Conservation (phyloP, 495 filamentous ascomycete species). For the Aspergillus sclerotiicarbonarius region DNA sequence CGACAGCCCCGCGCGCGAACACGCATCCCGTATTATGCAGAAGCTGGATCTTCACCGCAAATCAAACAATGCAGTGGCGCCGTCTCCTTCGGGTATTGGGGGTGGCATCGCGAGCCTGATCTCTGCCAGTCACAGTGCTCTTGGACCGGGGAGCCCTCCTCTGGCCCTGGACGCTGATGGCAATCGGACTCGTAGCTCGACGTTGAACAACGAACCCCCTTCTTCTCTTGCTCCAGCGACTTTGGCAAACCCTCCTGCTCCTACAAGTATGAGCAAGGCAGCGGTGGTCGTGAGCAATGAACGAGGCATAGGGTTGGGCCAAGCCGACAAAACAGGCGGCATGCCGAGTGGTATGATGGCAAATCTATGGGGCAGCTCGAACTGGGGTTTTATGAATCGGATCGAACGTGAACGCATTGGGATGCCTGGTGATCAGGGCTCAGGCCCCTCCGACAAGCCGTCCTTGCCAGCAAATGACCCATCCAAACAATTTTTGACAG, state of each 20-base stretch:
- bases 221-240: conserved; percentile 79
- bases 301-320: conserved; percentile 58
- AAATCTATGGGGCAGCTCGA: conserved; percentile 86
- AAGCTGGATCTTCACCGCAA: conserved; percentile 90
- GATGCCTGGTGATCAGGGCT: conserved; percentile 36
- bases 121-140: conserved; percentile 76
- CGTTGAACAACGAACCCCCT: conserved; percentile 42
- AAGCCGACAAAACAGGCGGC: conserved; percentile 59
- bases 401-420: conserved; percentile 57
- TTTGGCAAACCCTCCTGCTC: conserved; percentile 77
- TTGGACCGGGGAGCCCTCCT: conserved; percentile 56
- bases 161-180: conserved; percentile 35
- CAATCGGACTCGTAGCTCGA: conserved; percentile 31
- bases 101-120: conserved; percentile 87
- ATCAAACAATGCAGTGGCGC: conserved; percentile 51
- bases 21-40: conserved; percentile 83
- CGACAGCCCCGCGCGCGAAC: conserved; percentile 61
- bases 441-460: conserved; percentile 18
- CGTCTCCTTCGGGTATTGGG: conserved; percentile 37
- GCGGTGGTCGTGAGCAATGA: conserved; percentile 82
- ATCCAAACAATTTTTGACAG: conserved; percentile 21
- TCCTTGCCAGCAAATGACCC: conserved; percentile 32
- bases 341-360: conserved; percentile 84
- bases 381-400: conserved; percentile 75
- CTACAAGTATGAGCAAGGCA: conserved; percentile 83